phyloP scores from a whole-genome alignment of 352 stramenopile species.

The Pythium folliculosum region DNA sequence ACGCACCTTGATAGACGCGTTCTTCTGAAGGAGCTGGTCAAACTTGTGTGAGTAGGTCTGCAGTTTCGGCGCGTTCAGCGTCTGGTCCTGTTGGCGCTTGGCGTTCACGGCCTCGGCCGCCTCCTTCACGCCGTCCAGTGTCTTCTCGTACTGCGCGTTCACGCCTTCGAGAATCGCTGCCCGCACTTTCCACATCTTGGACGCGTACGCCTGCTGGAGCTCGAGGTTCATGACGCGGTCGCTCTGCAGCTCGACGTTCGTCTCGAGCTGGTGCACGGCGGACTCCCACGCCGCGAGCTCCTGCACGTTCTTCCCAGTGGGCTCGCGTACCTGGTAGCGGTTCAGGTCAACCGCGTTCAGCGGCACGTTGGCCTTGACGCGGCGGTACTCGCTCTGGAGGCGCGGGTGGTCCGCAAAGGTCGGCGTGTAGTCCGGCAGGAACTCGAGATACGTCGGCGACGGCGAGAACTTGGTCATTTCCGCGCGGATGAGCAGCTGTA shows the following conservation, averaged over 20 bases:
- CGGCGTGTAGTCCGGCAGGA: constrained; percentile 56
- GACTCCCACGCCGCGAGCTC: constrained; percentile 56
- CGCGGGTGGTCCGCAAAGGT: constrained; percentile 52
- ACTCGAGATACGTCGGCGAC: constrained; percentile 56
- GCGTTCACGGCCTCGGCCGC: constrained; percentile 59
- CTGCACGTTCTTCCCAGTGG: constrained; percentile 38
- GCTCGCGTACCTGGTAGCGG: constrained; percentile 59
- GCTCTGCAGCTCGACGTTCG: constrained; percentile 61
- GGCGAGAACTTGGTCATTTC: constrained; percentile 75
- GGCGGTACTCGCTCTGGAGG: constrained; percentile 72
- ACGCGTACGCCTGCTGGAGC: constrained; percentile 71
- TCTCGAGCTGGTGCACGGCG: constrained; percentile 49
- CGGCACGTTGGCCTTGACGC: constrained; percentile 63
- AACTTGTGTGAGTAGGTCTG: constrained; percentile 56
- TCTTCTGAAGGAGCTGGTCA: constrained; percentile 67
- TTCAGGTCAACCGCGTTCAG: constrained; percentile 77
- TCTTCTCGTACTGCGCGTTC: constrained; percentile 54
- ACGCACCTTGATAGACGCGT: constrained; percentile 57
- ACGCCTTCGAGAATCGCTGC: constrained; percentile 65
- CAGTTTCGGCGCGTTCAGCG: constrained; percentile 64
- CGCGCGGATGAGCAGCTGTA: constrained; percentile 67
- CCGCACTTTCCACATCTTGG: constrained; percentile 66
- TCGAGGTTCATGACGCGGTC: constrained; percentile 76
- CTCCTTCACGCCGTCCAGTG: constrained; percentile 39
- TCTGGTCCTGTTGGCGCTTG: constrained; percentile 66